Percentiles rank a stretch among this genome's conserved stretches.
Conservation (phyloP, 2,329 filamentous ascomycete species). For the Claviceps cyperi region DNA sequence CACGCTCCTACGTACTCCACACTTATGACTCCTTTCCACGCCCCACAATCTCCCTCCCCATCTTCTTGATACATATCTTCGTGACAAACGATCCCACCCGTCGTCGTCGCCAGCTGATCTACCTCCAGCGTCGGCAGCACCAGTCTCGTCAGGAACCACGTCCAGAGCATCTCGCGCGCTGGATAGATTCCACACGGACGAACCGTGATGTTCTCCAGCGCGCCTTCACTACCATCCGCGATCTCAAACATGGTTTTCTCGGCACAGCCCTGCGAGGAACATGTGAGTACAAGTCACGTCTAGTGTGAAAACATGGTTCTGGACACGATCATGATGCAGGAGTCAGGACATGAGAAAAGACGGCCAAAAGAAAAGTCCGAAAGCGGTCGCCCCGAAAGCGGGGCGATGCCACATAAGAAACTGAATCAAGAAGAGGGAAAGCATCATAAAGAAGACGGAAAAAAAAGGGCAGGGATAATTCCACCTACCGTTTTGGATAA, state of each 20-base stretch:
- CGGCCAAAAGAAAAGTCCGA: background rate
- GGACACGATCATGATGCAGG: background rate
- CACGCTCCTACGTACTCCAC: background rate
- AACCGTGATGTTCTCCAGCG: slow-evolving; percentile 1
- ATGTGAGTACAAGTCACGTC: background rate
- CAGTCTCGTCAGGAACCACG: slow-evolving; percentile 2
- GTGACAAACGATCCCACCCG: background rate
- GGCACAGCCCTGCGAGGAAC: background rate
- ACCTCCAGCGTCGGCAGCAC: slow-evolving; percentile 2
- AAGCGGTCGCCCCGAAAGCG: too few species aligned
- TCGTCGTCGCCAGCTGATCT: background rate
- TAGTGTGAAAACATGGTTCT: background rate
- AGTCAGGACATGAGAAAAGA: too few species aligned
- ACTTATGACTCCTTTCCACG: background rate
- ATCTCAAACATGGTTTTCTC: slow-evolving; percentile 2
- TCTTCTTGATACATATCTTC: background rate
- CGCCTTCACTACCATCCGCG: background rate
- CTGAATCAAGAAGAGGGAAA: too few species aligned
- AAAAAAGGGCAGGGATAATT: too few species aligned
- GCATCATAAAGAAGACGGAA: background rate
- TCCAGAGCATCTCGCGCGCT: background rate
- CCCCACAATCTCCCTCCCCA: background rate
- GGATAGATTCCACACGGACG: background rate
- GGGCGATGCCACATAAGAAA: background rate
- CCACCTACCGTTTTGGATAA: too few species aligned